Percentiles rank a stretch among this genome's conserved stretches.
Evolutionary conservation across 345 rosid genomes (phyloP).

Genomic region (Eucalyptus pumila): DNA sequence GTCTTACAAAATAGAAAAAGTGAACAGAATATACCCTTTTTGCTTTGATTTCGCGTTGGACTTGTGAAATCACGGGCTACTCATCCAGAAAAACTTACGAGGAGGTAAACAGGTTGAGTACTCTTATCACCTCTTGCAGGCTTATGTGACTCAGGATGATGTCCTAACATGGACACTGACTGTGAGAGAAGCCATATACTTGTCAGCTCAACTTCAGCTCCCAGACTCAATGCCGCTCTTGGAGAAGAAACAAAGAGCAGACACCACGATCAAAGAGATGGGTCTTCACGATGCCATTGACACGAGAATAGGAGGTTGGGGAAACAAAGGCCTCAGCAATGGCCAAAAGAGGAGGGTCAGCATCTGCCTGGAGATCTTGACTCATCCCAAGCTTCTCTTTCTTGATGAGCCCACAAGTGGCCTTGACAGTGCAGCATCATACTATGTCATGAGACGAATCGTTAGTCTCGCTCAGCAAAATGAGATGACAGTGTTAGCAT

Average conservation of each 20-base stretch:
- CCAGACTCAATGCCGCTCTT: slow-evolving; percentile 26
- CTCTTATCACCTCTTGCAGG: neutral
- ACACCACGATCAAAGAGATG: slow-evolving; percentile 35
- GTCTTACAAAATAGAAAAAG: neutral
- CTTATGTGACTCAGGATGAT: slow-evolving; percentile 46
- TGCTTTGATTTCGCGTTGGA: neutral
- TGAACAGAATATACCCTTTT: neutral
- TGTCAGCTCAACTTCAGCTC: slow-evolving; percentile 46
- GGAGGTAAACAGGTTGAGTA: neutral
- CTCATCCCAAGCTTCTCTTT: slow-evolving; percentile 32
- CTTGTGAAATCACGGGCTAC: neutral
- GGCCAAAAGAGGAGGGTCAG: slow-evolving; percentile 59
- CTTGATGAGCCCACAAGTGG: slow-evolving; percentile 54
- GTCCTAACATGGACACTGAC: slow-evolving; percentile 22
- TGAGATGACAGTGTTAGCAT: slow-evolving; percentile 16
- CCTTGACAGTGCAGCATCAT: slow-evolving; percentile 39
- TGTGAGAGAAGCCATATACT: slow-evolving; percentile 34
- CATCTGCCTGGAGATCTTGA: slow-evolving; percentile 36
- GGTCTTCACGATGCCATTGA: slow-evolving; percentile 24
- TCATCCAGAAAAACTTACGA: neutral
- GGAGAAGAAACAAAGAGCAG: slow-evolving; percentile 41
- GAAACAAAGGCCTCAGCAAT: slow-evolving; percentile 30
- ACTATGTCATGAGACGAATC: slow-evolving; percentile 30
- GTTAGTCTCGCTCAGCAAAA: slow-evolving; percentile 12
- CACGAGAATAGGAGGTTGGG: slow-evolving; percentile 42